These are phyloP conservation scores for Wallacemonas sp. DNA, from an alignment of 208 protist species.

Conservation along the genomic window DNA sequence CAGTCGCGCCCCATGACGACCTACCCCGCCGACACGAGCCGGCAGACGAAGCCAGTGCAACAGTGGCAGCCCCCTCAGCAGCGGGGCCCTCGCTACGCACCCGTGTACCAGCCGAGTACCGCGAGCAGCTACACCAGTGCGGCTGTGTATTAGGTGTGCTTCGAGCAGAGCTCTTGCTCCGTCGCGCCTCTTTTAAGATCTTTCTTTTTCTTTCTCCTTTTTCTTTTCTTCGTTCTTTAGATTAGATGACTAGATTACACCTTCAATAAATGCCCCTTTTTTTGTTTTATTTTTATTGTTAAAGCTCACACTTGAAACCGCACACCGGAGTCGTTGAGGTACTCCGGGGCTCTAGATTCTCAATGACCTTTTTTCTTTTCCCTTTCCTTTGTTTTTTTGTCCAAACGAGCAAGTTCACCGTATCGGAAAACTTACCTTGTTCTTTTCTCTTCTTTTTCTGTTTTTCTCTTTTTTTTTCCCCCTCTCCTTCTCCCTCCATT, in stretches of 20 bases:
- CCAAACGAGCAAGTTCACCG: background rate
- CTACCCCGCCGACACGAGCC: conserved; percentile 2
- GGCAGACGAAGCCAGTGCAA: background rate
- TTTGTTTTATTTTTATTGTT: conserved; percentile 20
- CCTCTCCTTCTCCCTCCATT: conserved; percentile 7
- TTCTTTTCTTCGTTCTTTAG: conserved; percentile 15
- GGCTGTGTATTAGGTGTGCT: background rate
- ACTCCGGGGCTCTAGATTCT: background rate
- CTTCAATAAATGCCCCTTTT: conserved; percentile 1
- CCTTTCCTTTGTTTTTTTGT: background rate
- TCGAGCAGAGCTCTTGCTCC: background rate
- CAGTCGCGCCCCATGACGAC: background rate
- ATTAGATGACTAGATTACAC: conserved; percentile 13
- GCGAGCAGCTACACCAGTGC: background rate
- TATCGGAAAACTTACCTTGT: conserved; percentile 1
- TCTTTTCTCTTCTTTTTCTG: conserved; percentile 6
- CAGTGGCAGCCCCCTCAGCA: conserved; percentile 7
- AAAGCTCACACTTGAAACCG: background rate
- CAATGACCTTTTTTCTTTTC: conserved; percentile 10
- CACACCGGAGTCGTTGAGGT: background rate
- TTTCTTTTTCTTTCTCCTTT: conserved; percentile 1
- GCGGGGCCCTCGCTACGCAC: background rate
- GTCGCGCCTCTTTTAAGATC: background rate
- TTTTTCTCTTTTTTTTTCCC: conserved; percentile 14
- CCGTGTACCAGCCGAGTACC: background rate